phyloP scores from a whole-genome alignment of 257 asterid species.

The Prunella vulgaris region DNA sequence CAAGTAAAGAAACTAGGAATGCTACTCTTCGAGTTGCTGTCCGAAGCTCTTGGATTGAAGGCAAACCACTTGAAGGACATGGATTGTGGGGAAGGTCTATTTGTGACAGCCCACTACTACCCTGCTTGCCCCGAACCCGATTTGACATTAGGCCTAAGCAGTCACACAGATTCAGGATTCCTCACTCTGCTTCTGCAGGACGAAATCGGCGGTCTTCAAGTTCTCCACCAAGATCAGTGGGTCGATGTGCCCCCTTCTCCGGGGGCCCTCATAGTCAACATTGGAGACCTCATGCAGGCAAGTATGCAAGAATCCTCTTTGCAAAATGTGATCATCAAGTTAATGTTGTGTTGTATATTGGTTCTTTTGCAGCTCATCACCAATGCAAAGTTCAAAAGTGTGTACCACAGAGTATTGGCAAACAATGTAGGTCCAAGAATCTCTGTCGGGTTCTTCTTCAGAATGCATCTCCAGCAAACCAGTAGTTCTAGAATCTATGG shows the following conservation, averaged over 20 bases:
- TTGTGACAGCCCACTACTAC: conserved; percentile 14
- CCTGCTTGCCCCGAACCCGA: conserved; percentile 36
- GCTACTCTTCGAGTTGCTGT: neutral
- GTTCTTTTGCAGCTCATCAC: neutral
- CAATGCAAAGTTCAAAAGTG: too few relatives aligned
- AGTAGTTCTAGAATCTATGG: neutral
- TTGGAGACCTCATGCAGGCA: conserved; percentile 27
- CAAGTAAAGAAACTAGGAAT: conserved; percentile 9
- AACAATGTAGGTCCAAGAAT: too few relatives aligned
- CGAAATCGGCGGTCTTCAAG: conserved; percentile 1
- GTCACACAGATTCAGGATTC: conserved; percentile 29
- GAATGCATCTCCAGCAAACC: too few relatives aligned
- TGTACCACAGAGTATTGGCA: too few relatives aligned
- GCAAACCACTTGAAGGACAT: conserved; percentile 25
- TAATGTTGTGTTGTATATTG: neutral
- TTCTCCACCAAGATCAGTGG: neutral
- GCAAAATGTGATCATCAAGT: neutral
- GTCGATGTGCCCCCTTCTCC: neutral
- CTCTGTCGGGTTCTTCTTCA: too few relatives aligned
- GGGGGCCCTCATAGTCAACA: conserved; percentile 1
- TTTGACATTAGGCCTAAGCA: conserved; percentile 16
- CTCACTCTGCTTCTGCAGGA: conserved; percentile 28
- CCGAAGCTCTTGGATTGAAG: conserved; percentile 20
- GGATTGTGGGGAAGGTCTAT: conserved; percentile 29
- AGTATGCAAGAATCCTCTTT: neutral